Evolutionary conservation across 352 stramenopile species (phyloP), one percentile per base, ranked within the genome.

Genomic region (Phytophthora cryptogea): DNA sequence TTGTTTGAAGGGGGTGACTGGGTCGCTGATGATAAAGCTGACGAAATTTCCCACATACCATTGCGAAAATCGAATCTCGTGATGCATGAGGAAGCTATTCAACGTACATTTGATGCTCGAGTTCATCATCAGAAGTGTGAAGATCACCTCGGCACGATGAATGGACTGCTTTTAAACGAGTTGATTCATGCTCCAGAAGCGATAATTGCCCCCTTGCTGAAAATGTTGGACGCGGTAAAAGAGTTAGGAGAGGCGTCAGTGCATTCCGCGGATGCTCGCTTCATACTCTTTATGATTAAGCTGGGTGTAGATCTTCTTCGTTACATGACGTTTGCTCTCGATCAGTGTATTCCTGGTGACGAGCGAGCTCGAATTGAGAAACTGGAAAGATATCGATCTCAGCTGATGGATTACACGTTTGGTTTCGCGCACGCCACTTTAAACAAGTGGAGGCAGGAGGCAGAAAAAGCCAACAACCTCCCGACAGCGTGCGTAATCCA

Each of bases 111-210:
- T 40, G 83, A 95, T 59, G 86, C 83, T 7, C 68, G 82, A 11
- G 63, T 92, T 17, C 70, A 84, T 36, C 83, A 94, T 44, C 83
- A 95, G 46, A 88, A 89, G 51, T 91, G 80, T 43, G 85, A 89
- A 67, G 85, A 96, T 23, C 74, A 96, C 56, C 74, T 99, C 23
- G 90, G 96, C 8, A 99, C 97, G 2, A 96, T 98, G 68, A 94
- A 97, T 53, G 97, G 97, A 4, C 92, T 98, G 20, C 76, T 99
- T 10, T 90, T 99, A 46, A 99, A 99, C 68, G 97, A 99, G 64
- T 87, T 99, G 42, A 80, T 96, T 11, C 97, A 99, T 70, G 96
- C 92, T 5, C 96, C 97, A 28, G 90, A 98, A 59, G 94, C 86
- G 23, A 72, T 94, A 35, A 47, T 95, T 28, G 41, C 64, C 9